Evolutionary conservation across 2,329 filamentous ascomycete genomes (phyloP).

Genomic region (Coniochaeta sp.): DNA sequence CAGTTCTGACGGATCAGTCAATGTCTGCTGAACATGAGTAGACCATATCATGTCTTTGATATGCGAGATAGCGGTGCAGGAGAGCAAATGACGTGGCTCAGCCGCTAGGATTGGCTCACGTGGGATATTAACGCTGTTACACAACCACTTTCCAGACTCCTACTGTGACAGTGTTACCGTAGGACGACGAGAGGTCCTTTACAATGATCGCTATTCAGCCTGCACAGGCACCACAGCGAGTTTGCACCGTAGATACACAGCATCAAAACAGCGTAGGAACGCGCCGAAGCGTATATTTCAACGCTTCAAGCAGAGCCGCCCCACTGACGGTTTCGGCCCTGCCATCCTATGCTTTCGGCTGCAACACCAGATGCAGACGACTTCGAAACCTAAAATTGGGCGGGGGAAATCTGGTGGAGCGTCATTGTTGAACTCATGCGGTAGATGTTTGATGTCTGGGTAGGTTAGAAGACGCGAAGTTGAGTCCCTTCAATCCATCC

Average conservation of each 20-base stretch:
- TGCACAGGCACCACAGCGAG: no score
- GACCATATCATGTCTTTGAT: background rate
- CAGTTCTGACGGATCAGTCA: background rate
- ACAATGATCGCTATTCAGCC: background rate
- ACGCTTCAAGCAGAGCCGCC: no score
- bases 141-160: background rate
- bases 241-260: no score
- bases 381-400: background rate
- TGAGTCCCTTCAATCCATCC: background rate
- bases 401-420: background rate
- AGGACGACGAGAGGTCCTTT: background rate
- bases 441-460: background rate
- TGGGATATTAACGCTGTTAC: background rate
- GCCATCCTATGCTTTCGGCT: background rate
- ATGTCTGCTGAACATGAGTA: background rate
- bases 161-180: background rate
- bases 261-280: background rate
- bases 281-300: background rate
- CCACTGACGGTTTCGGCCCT: background rate
- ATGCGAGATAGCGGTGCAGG: background rate
- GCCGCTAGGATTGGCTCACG: conserved; percentile 1
- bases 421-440: background rate
- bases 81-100: background rate
- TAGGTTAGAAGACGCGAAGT: background rate
- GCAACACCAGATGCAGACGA: background rate